Evolutionary conservation across 306 rosid species (phyloP).

Genomic region (Begonia masoniana): DNA sequence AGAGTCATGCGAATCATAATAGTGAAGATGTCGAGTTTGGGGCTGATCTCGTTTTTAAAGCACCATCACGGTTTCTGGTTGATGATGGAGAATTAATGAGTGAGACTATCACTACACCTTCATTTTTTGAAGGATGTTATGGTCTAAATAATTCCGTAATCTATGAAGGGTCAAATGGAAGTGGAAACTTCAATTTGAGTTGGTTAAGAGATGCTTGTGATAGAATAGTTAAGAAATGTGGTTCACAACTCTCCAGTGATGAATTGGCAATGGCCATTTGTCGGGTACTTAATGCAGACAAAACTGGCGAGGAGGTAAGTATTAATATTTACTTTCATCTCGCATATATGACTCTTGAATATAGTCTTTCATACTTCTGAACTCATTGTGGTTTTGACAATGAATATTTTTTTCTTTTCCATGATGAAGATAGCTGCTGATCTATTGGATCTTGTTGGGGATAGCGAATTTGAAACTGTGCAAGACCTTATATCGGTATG

Average conservation of each 20-base stretch:
- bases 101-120: conserved; percentile 29
- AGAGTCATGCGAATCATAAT: conserved; percentile 19
- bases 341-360: conserved; percentile 5
- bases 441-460: conserved; percentile 88
- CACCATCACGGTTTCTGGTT: conserved; percentile 72
- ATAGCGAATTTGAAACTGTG: conserved; percentile 77
- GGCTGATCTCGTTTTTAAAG: conserved; percentile 61
- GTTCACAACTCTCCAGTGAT: conserved; percentile 51
- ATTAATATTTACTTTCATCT: conserved; percentile 9
- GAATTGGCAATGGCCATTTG: conserved; percentile 91
- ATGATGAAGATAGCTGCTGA: conserved; percentile 75
- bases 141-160: conserved; percentile 10
- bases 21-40: conserved; percentile 56
- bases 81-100: conserved; percentile 54
- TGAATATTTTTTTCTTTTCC: conserved; percentile 7
- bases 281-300: conserved; percentile 81
- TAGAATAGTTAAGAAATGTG: conserved; percentile 31
- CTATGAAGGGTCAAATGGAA: conserved; percentile 17
- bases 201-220: conserved; percentile 83
- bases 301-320: conserved; percentile 88
- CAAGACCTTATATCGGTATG: conserved; percentile 79
- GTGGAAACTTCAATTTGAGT: conserved; percentile 31
- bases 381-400: conserved; percentile 4
- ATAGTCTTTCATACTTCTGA: conserved; percentile 7
- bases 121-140: conserved; percentile 31